A percentile compares a stretch with the other conserved stretches of the same genome.
Evolutionary conservation across 331 rosid genomes (phyloP).

Genomic region (Ulmus americana): DNA sequence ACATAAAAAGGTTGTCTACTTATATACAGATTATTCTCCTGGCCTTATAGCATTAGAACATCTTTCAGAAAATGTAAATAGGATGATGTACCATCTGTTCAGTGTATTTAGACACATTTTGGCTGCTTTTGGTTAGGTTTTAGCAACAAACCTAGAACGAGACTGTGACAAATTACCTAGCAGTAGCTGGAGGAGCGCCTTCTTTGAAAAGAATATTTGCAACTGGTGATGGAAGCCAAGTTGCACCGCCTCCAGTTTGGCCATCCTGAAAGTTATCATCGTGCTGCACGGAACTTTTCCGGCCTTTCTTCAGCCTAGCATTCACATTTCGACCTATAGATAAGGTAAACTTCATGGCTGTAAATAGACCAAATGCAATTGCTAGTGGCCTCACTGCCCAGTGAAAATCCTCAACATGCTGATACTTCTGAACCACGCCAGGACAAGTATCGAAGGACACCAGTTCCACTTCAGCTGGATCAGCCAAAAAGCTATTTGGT

Average conservation of each 20-base stretch:
- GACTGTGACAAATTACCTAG: slow-evolving; percentile 24
- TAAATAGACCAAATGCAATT: slow-evolving; percentile 30
- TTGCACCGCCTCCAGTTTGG: slow-evolving; percentile 25
- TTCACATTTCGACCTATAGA: slow-evolving; percentile 19
- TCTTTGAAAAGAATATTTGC: slow-evolving; percentile 42
- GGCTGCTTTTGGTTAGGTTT: background rate
- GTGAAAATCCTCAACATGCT: slow-evolving; percentile 42
- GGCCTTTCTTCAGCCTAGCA: slow-evolving; percentile 26
- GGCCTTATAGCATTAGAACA: background rate
- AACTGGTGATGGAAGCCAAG: slow-evolving; percentile 38
- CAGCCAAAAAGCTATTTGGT: slow-evolving; percentile 29
- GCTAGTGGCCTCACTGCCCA: slow-evolving; percentile 45
- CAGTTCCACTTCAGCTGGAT: slow-evolving; percentile 36
- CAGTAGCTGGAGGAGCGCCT: slow-evolving; percentile 24
- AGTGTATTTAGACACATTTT: background rate
- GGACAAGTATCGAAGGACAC: slow-evolving; percentile 42
- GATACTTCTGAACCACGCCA: slow-evolving; percentile 37
- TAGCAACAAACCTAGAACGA: background rate
- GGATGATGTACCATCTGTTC: background rate
- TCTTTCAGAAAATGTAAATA: background rate
- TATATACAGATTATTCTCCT: background rate
- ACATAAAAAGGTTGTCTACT: background rate
- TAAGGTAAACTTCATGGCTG: slow-evolving; percentile 34
- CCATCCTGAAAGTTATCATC: slow-evolving; percentile 22
- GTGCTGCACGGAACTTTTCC: slow-evolving; percentile 5